Base-by-base conservation (phyloP, 768 basidiomycete genomes). In the Nidularia pulvinata region DNA sequence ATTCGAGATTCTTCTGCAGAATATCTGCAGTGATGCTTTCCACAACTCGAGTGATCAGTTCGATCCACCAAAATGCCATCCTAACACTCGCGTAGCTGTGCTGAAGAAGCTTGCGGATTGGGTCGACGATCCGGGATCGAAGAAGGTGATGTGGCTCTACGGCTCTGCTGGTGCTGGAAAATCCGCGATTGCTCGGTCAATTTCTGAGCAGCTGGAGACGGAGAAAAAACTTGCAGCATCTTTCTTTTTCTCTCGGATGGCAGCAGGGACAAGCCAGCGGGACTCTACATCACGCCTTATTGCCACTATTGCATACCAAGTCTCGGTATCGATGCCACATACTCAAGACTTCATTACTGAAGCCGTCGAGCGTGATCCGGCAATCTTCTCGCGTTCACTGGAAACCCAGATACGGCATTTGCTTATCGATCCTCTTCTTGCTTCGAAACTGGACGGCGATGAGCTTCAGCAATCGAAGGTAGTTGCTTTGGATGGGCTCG, bases 91-190 rank as follows among this genome's bases (percentile, higher is more conserved):
- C 4, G 36, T 43, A 10, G 44, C 35, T 25, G 56, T 63, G 22
- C 48, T 59, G 5, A 25, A 50, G 1, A 10, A 45, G 10, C 53
- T 57, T 25, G n/a, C 39, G 43, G 32, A 46, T 9, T 61, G 61
- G 59, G 46, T 55, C n/a, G 16, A 52, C 16, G 43, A 50, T 32
- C 30, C 10, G 5, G 35, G 47, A n/a, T 30, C 48, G 6, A 35
- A 50, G 14, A 50, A 25, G 1, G 32, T 62, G 5, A 19, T 62
- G 6, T 65, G 61, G 64, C 49, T 68, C 1, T 36, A 54, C 19
- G 66, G 68, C 1, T 57, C 63, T 3, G 66, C 64, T 30, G 66
- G 69, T 0, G 55, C 59, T 0, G 69, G 69, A 1, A 68, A 68
- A 46, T 60, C 67, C 0, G 61, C 66, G 0, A 51, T 74, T 7